A percentile compares a stretch with the other conserved stretches of the same genome.
Conservation (phyloP, 129 eudicot species). For the Chrysanthemum lavandulifolium region DNA sequence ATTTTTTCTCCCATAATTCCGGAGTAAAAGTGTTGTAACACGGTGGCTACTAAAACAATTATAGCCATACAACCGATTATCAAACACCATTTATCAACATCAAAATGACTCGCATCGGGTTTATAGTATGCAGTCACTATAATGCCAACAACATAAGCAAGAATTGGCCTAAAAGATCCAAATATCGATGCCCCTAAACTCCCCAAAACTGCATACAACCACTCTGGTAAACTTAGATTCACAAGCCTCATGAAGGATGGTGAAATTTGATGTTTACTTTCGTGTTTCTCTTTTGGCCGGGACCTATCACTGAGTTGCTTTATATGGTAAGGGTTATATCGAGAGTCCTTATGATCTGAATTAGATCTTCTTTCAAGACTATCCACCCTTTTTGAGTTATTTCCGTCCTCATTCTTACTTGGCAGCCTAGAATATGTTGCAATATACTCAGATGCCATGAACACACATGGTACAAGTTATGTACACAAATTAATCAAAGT, state of each 20-base stretch:
- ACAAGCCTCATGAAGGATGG: constrained; percentile 54
- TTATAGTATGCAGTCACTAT: constrained; percentile 55
- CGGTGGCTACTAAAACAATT: constrained; percentile 48
- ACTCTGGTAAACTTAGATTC: constrained; percentile 53
- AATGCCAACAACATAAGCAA: constrained; percentile 56
- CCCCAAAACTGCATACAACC: constrained; percentile 64
- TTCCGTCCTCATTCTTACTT: constrained; percentile 37
- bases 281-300: constrained; percentile 19
- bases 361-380: constrained; percentile 32
- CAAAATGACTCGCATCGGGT: constrained; percentile 34
- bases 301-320: constrained; percentile 24
- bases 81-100: constrained; percentile 68
- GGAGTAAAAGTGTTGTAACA: constrained; percentile 64
- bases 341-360: constrained; percentile 12
- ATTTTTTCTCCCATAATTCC: constrained; percentile 71
- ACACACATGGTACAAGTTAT: not conserved
- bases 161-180: constrained; percentile 58
- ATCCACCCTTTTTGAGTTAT: constrained; percentile 33
- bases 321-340: constrained; percentile 20
- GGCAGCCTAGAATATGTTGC: constrained; percentile 38
- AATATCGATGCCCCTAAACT: constrained; percentile 50
- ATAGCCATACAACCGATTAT: constrained; percentile 60
- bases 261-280: constrained; percentile 17
- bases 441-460: constrained; percentile 14
- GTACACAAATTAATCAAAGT: too few species aligned